Evolutionary conservation across 2,329 filamentous ascomycete genomes (phyloP), one percentile per base, ranked within the genome.

Genomic region (Sphaerulina vaccinii): DNA sequence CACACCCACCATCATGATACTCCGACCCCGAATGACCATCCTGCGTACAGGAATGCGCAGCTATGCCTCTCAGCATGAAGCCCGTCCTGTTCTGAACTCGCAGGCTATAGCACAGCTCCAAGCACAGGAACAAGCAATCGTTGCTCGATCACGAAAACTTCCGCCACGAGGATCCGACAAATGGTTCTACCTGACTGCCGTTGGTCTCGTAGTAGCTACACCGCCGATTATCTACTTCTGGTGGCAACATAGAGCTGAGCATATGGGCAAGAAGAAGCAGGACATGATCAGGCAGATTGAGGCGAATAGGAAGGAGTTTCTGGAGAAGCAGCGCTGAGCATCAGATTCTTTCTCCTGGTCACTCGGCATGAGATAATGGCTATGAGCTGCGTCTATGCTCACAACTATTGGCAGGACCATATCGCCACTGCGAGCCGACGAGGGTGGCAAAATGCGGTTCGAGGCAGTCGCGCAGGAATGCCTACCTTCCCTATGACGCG

Each of bases 231-330:
- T 56, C 5, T 67, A 64, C 21, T 66, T 54, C 40, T 69, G 67
- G 56, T 67, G 62, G 52, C 51, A 66, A 45, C 58, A 67, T 45
- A 56, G 67, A 15, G 64, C 64, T 35, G 55, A 60, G 49, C 66
- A 69, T 43, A 68, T 69, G 67, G 59, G 60, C 10, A 50, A 61
- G 51, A 65, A 67, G 56, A 66, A 65, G 55, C 51, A 63, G 52
- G 53, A 56, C 24, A 55, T 67, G 52, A 52, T 69, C 19, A 51
- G 56, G 45, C 58, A 66, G 35, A 58, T 66, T 27, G 60, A 65
- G 47, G 58, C 49, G 38, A 62, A 54, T 40, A 50, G 56, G 44
- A 55, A 50, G 48, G 47, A 42, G 29, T 50, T 42, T 6, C 23
- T 50, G 24, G 40, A 43, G 39, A 15, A 41, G 6, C 18, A 43